Base-by-base conservation (phyloP, 805 yeast species). In the Metschnikowia hibisci region DNA sequence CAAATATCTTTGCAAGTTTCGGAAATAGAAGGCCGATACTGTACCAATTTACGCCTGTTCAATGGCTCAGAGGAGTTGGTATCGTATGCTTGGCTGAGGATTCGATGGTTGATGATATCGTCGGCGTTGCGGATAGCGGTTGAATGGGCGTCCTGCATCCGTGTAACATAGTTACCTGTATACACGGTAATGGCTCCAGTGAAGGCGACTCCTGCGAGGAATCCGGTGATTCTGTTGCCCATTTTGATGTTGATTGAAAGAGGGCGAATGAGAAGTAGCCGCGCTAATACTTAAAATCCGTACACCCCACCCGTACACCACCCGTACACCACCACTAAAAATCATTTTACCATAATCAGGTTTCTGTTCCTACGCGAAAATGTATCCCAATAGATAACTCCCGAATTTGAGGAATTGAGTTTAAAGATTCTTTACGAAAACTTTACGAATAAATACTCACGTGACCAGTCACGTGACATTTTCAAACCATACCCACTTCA, bases 1-100 rank as follows among this genome's bases (percentile, higher is more conserved):
- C 95, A 86, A 32, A 85, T 71, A 55, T 86, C 95, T 51, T 81
- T 84, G 47, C 77, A 68, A 0, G 89, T 82, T 60, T 87, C 89
- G 8, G 55, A 55, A 26, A 79, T 47, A 18, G 64, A 59, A 9
- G 68, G 62, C 25, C 85, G 72, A 16, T 47, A 44, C 22, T 55
- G 52, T 28, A 46, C 33, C 29, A 45, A 41, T 11, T 49, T 47
- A 25, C 58, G 57, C 26, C 58, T 57, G 23, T 73, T 65, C 44
- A 68, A 62, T 45, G 78, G 78, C 15, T 67, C 57, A 35, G 68
- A 57, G 25, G 74, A 73, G 41, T 72, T 64, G 6, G 68, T 56
- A 22, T 74, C 63, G 48, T 76, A 77, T 27, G 69, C 65, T 26
- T 77, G 69, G 11, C 75, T 62, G 40, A 77, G 71, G 34, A 81